Evolutionary conservation across 1,284 basidiomycete genomes (phyloP), one percentile per base, ranked within the genome.

Genomic region (Heterobasidion parviporum): DNA sequence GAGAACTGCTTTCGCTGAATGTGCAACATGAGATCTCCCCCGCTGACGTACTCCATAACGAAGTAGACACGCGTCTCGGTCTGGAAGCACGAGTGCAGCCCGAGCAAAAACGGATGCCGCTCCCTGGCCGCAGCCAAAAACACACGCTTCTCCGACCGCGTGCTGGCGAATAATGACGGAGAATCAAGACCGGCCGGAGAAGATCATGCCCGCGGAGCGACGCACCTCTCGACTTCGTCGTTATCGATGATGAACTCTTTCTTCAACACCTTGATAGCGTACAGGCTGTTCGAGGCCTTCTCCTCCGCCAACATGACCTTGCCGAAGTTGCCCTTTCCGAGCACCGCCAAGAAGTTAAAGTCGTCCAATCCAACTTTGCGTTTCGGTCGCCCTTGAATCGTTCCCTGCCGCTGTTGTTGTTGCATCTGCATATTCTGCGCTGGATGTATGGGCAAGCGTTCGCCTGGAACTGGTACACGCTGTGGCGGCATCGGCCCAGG

Each of bases 161-260:
- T 99, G 66, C 96, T 97, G 61, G 33, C 32, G 36, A 54, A 59
- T 44, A 50, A 64, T 34, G 44, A 50, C 47, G 54, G 14, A 50
- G 53, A 52, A 58, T 49, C 52, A 35, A 4, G 48, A 50, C 43
- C 36, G 46, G 53, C 10, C 38, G 51, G 56, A 55, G 48, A 55
- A 44, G 50, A 38, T 16, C 15, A 14, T 41, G n/a, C n/a, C 6
- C 14, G 7, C 26, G 26, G 26, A 26, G 26, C 54, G 54, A 66
- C 77, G 56, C 60, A 94, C 94, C 93, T 97, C 75, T 99, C 97
- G 6, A 99, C 94, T 76, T 99, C 97, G 72, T 99, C 97, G 64
- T 99, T 99, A 70, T 99, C 97, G 64, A 99, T 99, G 71, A 99
- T 99, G 67, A 99, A 99, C 74, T 99, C 97, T 72, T 99, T 99